Conservation (phyloP, 169 alveolate genomes). For the Cryptosporidium ubiquitum region DNA sequence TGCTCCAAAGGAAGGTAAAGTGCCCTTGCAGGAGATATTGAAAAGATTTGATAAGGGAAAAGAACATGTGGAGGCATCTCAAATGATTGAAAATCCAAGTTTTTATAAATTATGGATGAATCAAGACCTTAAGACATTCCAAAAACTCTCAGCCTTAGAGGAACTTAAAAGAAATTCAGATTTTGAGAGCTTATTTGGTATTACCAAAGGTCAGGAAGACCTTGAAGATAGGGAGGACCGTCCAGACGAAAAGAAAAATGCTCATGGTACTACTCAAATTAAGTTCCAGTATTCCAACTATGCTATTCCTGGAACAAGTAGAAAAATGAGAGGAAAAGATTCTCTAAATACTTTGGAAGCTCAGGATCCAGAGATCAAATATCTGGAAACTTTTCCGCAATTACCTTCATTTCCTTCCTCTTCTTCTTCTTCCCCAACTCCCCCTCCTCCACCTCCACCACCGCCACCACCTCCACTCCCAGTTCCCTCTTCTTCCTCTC, state of each 20-base stretch:
- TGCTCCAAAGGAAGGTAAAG: constrained; percentile 6
- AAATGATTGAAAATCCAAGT: constrained; percentile 12
- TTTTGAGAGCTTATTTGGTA: constrained; percentile 19
- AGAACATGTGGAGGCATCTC: constrained; percentile 1
- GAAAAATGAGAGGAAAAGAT: neutral
- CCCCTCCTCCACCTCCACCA: neutral
- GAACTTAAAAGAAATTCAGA: neutral
- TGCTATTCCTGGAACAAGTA: constrained; percentile 4
- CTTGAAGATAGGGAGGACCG: neutral
- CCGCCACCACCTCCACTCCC: constrained; percentile 12
- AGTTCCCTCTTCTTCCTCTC: neutral
- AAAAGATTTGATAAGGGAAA: neutral
- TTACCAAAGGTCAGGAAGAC: neutral
- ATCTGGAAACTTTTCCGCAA: neutral
- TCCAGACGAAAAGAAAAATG: neutral
- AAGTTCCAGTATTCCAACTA: constrained; percentile 8
- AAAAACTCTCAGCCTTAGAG: neutral
- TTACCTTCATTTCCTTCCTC: too few species aligned
- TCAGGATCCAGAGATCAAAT: neutral
- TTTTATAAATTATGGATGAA: constrained; percentile 39
- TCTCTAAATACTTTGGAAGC: neutral
- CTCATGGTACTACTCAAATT: neutral
- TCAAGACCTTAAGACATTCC: neutral
- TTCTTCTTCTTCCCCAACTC: neutral
- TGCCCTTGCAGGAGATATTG: neutral